A percentile compares a stretch with the other conserved stretches of the same genome.
phyloP scores from a whole-genome alignment of 2,329 filamentous ascomycete species.

The Orbilia brochopaga region DNA sequence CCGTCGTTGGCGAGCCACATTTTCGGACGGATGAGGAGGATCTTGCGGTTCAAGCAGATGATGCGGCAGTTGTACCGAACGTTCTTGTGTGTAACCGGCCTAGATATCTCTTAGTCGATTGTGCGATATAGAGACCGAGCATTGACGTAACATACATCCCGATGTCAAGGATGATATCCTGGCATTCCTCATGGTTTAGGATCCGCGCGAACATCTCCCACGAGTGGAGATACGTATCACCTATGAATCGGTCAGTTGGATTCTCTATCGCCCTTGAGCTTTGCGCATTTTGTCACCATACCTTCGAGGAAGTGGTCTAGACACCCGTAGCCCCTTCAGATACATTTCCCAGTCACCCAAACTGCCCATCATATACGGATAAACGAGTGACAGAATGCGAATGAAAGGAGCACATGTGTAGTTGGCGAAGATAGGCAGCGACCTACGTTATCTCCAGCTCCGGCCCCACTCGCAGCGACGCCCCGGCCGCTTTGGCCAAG shows the following conservation, averaged over 20 bases:
- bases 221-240: constrained; percentile 66
- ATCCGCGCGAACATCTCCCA: constrained; percentile 70
- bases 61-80: constrained; percentile 71
- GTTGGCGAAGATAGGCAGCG: constrained; percentile 39
- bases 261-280: not conserved
- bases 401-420: not conserved
- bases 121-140: no score
- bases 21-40: constrained; percentile 75
- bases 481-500: constrained; percentile 66
- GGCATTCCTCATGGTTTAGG: constrained; percentile 65
- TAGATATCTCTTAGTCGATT: constrained; percentile 10
- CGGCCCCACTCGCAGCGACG: constrained; percentile 68
- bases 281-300: constrained; percentile 12
- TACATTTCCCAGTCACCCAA: constrained; percentile 56
- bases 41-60: constrained; percentile 70
- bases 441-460: constrained; percentile 62
- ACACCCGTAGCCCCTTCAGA: constrained; percentile 69
- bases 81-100: constrained; percentile 68
- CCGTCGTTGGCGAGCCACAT: constrained; percentile 74
- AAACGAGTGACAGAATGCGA: not conserved
- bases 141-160: constrained; percentile 59
- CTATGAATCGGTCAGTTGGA: constrained; percentile 55
- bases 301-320: constrained; percentile 71
- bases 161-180: constrained; percentile 71
- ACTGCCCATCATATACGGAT: constrained; percentile 9